phyloP scores from a whole-genome alignment of 2,329 filamentous ascomycete genomes.

The Amylocarpus encephaloides region DNA sequence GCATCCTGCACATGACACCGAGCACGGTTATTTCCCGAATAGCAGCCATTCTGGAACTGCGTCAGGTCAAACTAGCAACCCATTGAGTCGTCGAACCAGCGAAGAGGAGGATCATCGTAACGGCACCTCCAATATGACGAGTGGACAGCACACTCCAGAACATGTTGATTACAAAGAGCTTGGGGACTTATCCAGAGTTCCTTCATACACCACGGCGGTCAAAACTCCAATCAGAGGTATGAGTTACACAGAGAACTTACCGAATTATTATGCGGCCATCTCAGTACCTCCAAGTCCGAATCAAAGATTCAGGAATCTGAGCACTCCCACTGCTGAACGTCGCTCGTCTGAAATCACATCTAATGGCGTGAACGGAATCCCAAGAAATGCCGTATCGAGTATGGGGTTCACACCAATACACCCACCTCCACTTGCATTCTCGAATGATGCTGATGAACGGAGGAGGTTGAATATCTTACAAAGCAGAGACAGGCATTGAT shows the following conservation, averaged over 20 bases:
- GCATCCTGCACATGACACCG: constrained; percentile 14
- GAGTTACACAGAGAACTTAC: constrained; percentile 49
- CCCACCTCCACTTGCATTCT: constrained; percentile 15
- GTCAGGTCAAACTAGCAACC: constrained; percentile 26
- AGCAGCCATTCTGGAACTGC: constrained; percentile 12
- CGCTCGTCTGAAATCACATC: neutral
- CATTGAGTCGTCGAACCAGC: constrained; percentile 41
- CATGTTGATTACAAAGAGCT: constrained; percentile 53
- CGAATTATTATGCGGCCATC: constrained; percentile 60
- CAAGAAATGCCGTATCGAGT: constrained; percentile 18
- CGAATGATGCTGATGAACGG: constrained; percentile 23
- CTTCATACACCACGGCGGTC: constrained; percentile 70
- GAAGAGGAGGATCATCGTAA: constrained; percentile 43
- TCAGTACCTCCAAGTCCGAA: constrained; percentile 40
- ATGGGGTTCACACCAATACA: constrained; percentile 28
- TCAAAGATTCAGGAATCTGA: constrained; percentile 13
- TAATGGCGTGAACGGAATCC: constrained; percentile 5
- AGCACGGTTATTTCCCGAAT: constrained; percentile 20
- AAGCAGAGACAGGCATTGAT: constrained; percentile 17
- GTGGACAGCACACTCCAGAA: constrained; percentile 49
- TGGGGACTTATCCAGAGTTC: constrained; percentile 63
- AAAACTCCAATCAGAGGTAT: constrained; percentile 51
- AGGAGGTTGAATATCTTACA: constrained; percentile 26
- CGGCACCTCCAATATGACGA: constrained; percentile 29
- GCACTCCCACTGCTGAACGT: constrained; percentile 1